phyloP scores from a whole-genome alignment of 1,139 yeast genomes.

The Zhuliangozyma parablackwelliae region DNA sequence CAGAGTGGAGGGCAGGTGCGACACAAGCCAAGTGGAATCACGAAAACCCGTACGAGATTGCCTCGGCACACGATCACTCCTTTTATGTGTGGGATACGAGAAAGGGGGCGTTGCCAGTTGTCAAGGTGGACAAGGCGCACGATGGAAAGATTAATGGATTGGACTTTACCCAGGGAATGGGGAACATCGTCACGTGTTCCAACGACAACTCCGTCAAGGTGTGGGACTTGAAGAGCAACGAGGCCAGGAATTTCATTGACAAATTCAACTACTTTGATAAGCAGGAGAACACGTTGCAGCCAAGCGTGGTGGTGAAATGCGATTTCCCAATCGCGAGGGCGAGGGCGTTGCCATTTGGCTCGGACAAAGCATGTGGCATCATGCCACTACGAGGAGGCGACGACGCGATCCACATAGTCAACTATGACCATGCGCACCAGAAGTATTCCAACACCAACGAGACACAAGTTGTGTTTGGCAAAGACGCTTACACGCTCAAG shows the following conservation, averaged over 20 bases:
- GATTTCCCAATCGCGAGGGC: slow-evolving; percentile 89
- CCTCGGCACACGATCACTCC: slow-evolving; percentile 79
- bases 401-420: slow-evolving; percentile 66
- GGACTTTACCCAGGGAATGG: slow-evolving; percentile 65
- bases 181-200: slow-evolving; percentile 71
- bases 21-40: slow-evolving; percentile 94
- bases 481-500: slow-evolving; percentile 58
- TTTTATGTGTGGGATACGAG: slow-evolving; percentile 86
- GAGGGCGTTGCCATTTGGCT: slow-evolving; percentile 82
- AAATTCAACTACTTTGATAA: slow-evolving; percentile 22
- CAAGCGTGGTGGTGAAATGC: slow-evolving; percentile 60
- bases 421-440: slow-evolving; percentile 48
- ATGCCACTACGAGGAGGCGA: slow-evolving; percentile 90
- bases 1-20: slow-evolving; percentile 94
- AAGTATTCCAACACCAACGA: slow-evolving; percentile 21
- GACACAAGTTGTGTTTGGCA: slow-evolving; percentile 24
- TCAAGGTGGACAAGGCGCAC: slow-evolving; percentile 64
- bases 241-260: slow-evolving; percentile 13
- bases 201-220: slow-evolving; percentile 83
- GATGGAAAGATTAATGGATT: slow-evolving; percentile 81
- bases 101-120: slow-evolving; percentile 72
- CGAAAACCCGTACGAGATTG: slow-evolving; percentile 67
- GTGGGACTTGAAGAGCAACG: slow-evolving; percentile 61
- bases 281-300: slow-evolving; percentile 18
- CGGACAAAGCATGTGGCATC: slow-evolving; percentile 69